Base-by-base conservation (phyloP, 1,139 yeast genomes). In the Geotrichum siamense region DNA sequence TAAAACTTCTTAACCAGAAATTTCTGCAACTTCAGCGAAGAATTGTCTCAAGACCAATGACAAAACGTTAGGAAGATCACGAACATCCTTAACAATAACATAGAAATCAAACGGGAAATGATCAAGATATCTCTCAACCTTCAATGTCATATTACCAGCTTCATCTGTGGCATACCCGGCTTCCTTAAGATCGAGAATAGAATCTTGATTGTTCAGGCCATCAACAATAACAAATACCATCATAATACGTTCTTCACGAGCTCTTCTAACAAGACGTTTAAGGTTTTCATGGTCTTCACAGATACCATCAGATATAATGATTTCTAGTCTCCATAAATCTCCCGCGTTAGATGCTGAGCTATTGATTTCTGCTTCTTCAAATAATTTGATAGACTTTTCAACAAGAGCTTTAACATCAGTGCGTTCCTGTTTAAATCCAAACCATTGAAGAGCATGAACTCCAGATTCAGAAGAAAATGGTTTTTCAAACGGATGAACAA, bases 31-130 rank as follows among this genome's bases (percentile, higher is more conserved):
- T 59, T 86, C 94, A 1, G 87, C 71, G 63, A 91, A 93, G 65
- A 85, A 93, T 62, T 93, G 98, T 58, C 97, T 78, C 52, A 93
- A 71, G 51, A 93, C 89, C 55, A 83, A 71, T 2, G 96, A 79
- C 51, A 93, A 72, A 81, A 93, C 87, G 57, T 82, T 86, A 17
- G 99, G 98, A 42, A 93, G 72, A 64, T 91, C 97, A 38, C 74
- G 73, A 51, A 93, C 84, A 58, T 91, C 80, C 56, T 85, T 79
- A 30, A 93, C 96, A 55, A 93, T 91, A 49, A 91, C 96, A 58
- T 89, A 93, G 62, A 83, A 91, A 59, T 93, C 97, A 65, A 93
- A 93, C 55, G 98, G 97, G 78, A 93, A 93, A 21, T 84, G 76
- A 55, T 91, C 96, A 65, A 93, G 72, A 57, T 93, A 93, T 56